Conservation (phyloP, 2,329 filamentous ascomycete species). For the Colletotrichum musicola region DNA sequence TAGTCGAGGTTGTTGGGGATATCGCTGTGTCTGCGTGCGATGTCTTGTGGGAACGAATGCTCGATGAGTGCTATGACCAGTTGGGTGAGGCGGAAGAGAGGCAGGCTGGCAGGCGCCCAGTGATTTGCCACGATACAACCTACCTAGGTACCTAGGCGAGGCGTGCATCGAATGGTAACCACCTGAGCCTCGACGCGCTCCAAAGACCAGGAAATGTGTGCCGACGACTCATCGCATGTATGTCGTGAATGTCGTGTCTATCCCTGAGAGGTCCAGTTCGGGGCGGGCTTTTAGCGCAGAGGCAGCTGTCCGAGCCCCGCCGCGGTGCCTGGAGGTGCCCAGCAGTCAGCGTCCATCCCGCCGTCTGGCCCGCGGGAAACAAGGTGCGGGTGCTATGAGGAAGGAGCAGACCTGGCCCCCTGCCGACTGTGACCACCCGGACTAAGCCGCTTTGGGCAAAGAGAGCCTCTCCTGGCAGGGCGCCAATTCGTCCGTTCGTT, state of each 20-base stretch:
- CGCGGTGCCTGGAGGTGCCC: conserved; percentile 28
- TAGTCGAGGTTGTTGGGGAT: conserved; percentile 2
- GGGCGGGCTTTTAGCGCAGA: conserved; percentile 23
- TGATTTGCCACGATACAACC: not conserved
- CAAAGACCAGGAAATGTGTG: conserved; percentile 9
- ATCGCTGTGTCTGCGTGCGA: conserved; percentile 1
- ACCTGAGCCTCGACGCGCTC: not conserved
- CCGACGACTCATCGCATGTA: conserved; percentile 5
- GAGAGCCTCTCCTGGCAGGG: conserved; percentile 37
- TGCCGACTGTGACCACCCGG: conserved; percentile 20
- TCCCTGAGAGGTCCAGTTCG: conserved; percentile 38
- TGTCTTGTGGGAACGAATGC: not conserved
- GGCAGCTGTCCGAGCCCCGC: conserved; percentile 31
- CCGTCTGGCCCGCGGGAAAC: conserved; percentile 10
- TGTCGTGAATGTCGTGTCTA: conserved; percentile 28
- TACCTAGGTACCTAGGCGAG: too few species aligned
- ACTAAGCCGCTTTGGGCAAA: conserved; percentile 33
- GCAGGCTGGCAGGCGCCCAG: not conserved
- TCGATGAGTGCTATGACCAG: not conserved
- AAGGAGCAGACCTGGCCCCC: conserved; percentile 31
- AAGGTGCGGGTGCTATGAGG: conserved; percentile 15
- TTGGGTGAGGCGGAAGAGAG: not conserved
- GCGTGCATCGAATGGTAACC: conserved; percentile 3
- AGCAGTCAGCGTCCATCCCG: conserved; percentile 21
- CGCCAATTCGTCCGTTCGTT: conserved; percentile 41